Evolutionary conservation across 345 rosid species (phyloP).

Genomic region (Murraya koenigii): DNA sequence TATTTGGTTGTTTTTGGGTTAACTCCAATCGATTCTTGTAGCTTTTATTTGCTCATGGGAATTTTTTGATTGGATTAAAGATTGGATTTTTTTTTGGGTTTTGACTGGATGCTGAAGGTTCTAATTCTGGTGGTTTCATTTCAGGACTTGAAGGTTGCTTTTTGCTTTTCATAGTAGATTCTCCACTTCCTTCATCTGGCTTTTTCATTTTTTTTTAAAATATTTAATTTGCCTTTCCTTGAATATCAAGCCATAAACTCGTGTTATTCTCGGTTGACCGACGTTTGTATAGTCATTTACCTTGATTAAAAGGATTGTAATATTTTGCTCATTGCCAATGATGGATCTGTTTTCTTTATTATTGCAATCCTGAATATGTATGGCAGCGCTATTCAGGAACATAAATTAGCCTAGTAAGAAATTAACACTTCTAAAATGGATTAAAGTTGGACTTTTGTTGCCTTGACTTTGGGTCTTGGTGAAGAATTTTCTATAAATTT

Average conservation of each 20-base stretch:
- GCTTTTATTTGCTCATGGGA: neutral
- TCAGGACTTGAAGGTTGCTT: neutral
- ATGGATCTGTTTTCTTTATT: neutral
- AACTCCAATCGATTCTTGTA: neutral
- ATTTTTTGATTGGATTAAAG: neutral
- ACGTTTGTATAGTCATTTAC: neutral
- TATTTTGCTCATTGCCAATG: neutral
- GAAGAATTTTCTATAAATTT: neutral
- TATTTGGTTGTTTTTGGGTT: neutral
- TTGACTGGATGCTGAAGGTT: neutral
- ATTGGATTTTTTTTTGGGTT: neutral
- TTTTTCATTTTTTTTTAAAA: neutral
- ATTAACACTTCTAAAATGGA: neutral
- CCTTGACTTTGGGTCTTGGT: neutral
- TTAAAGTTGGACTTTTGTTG: neutral
- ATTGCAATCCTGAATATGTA: neutral
- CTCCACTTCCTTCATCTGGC: neutral
- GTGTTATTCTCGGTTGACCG: neutral
- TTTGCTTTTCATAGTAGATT: constrained; percentile 13
- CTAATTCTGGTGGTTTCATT: constrained; percentile 5
- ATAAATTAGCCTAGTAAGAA: neutral
- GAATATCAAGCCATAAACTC: neutral
- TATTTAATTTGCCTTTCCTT: neutral
- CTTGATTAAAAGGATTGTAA: constrained; percentile 1
- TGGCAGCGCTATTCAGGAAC: neutral